These are phyloP conservation scores for Beta corolliflora DNA, from an alignment of 179 eudicot genomes.

Conservation along the genomic window DNA sequence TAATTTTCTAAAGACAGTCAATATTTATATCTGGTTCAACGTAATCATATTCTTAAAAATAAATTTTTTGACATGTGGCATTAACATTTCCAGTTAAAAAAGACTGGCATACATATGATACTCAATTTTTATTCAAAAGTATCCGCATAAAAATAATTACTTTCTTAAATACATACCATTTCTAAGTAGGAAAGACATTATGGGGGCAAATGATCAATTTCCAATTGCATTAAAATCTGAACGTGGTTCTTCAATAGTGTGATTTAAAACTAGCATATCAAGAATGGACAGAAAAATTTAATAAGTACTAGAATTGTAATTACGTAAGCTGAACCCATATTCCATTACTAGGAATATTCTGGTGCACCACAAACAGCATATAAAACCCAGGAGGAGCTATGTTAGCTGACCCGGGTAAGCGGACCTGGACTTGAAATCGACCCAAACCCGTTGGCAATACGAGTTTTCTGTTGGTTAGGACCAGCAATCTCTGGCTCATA, in stretches of 20 bases:
- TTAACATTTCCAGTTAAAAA: too few relatives aligned
- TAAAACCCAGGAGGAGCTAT: constrained; percentile 65
- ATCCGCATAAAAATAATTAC: too few relatives aligned
- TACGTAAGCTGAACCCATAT: constrained; percentile 52
- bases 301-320: not conserved
- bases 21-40: too few relatives aligned
- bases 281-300: not conserved
- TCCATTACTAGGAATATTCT: constrained; percentile 56
- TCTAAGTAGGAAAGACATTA: too few relatives aligned
- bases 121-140: too few relatives aligned
- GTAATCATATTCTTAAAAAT: too few relatives aligned
- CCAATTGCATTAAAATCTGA: too few relatives aligned
- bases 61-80: too few relatives aligned
- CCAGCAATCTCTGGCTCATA: constrained; percentile 58
- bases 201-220: too few relatives aligned
- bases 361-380: constrained; percentile 57
- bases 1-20: too few relatives aligned
- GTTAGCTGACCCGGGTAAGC: constrained; percentile 41
- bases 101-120: too few relatives aligned
- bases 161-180: too few relatives aligned
- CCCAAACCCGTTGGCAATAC: constrained; percentile 17
- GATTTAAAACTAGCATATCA: not conserved
- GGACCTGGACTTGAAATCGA: constrained; percentile 32
- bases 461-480: constrained; percentile 22
- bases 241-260: not conserved